Percentiles rank a stretch among this genome's conserved stretches.
Conservation (phyloP, 2,329 filamentous ascomycete species). For the Epichloe bromicola region DNA sequence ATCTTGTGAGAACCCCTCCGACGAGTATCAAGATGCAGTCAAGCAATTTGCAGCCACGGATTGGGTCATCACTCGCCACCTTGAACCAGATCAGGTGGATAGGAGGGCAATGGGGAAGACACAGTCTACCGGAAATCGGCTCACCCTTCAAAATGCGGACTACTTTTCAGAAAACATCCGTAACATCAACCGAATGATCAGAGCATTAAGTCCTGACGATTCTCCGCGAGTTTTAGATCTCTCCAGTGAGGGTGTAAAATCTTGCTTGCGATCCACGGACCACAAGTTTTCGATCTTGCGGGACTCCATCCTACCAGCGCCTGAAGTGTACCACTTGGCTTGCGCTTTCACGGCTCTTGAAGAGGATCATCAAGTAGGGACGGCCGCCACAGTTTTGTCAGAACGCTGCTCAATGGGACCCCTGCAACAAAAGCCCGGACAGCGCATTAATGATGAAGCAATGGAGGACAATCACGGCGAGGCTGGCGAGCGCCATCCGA, state of each 20-base stretch:
- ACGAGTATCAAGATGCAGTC: constrained; percentile 27
- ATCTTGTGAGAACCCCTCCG: constrained; percentile 36
- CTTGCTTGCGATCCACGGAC: constrained; percentile 15
- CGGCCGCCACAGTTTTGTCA: constrained; percentile 14
- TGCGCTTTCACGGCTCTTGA: constrained; percentile 17
- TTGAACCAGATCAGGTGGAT: constrained; percentile 18
- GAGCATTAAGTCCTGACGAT: constrained; percentile 19
- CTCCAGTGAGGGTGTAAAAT: constrained; percentile 13
- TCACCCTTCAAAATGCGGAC: constrained; percentile 23
- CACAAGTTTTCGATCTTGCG: constrained; percentile 17
- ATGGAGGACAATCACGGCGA: constrained; percentile 13
- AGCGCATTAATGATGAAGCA: constrained; percentile 18
- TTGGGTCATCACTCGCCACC: constrained; percentile 25
- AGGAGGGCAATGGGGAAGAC: constrained; percentile 1
- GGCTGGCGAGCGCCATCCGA: constrained; percentile 13
- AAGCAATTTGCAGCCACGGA: constrained; percentile 27
- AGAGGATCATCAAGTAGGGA: constrained; percentile 8
- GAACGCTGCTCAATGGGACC: constrained; percentile 21
- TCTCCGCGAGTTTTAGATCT: constrained; percentile 6
- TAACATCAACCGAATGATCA: constrained; percentile 35
- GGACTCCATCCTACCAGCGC: constrained; percentile 23
- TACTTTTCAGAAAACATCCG: constrained; percentile 31
- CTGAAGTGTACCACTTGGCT: constrained; percentile 28
- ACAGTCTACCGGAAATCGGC: neutral
- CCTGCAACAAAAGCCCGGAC: constrained; percentile 18